Evolutionary conservation across 2,329 filamentous ascomycete species (phyloP), one percentile per base, ranked within the genome.

Genomic region (Aureobasidium mangrovei): DNA sequence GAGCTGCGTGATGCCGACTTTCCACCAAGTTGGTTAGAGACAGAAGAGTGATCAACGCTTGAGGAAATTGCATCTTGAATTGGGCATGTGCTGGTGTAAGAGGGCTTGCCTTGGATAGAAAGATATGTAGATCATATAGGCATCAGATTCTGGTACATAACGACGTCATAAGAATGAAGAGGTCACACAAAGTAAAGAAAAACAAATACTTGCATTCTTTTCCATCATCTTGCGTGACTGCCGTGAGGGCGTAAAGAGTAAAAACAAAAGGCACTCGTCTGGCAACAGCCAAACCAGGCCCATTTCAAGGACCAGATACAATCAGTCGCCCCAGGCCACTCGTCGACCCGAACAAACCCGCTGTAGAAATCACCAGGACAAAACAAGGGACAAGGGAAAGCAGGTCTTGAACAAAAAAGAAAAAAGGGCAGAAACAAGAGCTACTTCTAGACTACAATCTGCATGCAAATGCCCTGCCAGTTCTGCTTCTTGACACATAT

Each of bases 401-500:
- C 7, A 35, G 32, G 7, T 7, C 10, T 36, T 43, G 40, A 53
- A 44, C 29, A 53, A 53, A 52, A 39, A 53, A 45, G 46, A 47
- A 54, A 46, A 32, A 46, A 47, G 36, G 53, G 53, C 53, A 54
- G 35, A 48, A 31, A 54, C 53, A 54, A 46, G 44, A 54, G 49
- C 39, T 54, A 54, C 43, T 48, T 54, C 42, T 54, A 54, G 43
- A 54, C 53, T 54, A 54, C 53, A 54, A 54, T 48, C 33, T 51
- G 42, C 49, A 51, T 48, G 49, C 40, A 41, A 52, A 56, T 54
- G 45, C 43, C 48, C 45, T 56, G 47, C 54, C 42, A 44, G 36
- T 45, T 53, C 47, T 32, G 33, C 56, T 36, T 35, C 32, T 45
- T 54, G 33, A 51, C 52, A 39, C 51, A 43, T 39, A 52, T 31